Evolutionary conservation across 352 stramenopile species (phyloP), one percentile per base, ranked within the genome.

Genomic region (Ophiocytium majus): DNA sequence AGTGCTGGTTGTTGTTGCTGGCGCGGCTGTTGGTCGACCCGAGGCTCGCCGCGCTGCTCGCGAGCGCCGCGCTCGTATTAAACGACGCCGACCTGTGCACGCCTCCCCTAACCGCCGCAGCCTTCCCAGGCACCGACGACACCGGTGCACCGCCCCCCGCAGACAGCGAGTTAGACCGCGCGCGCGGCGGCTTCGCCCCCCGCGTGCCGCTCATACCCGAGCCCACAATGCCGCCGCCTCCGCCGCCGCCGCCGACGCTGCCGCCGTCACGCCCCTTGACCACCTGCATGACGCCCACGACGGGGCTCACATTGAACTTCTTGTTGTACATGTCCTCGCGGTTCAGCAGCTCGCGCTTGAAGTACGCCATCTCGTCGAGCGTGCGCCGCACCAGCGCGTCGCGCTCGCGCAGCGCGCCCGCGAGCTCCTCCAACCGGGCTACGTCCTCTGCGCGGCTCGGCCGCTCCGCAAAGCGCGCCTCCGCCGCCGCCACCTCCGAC

Each of bases 281-380:
- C 76, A 97, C 94, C 75, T 96, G 90, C 78, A 97, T 90, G 76
- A 97, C 90, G 32, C 94, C 94, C 0, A 97, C 93, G 63, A 96
- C 96, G 0, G 93, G 93, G 10, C 90, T 88, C 5, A 91, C 85
- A 0, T 92, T 92, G 50, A 97, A 97, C 0, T 94, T 96, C 79
- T 96, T 96, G 90, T 97, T 97, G 92, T 97, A 97, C 89, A 93
- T 96, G 80, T 97, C 93, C 84, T 97, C 94, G 19, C 94, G 93
- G 82, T 97, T 97, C 23, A 96, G 88, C 36, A 97, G 87, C 88
- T 97, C 94, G 0, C 93, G 91, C 90, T 97, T 96, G 85, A 96
- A 95, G 85, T 95, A 96, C n/a, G 92, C 91, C 93, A 97, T 95
- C 84, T 97, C 94, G 79, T 97, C 93, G 82, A 92, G 82, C 31